Base-by-base conservation (phyloP, 2,329 filamentous ascomycete species). In the Aspergillus oerlinghausenensis region DNA sequence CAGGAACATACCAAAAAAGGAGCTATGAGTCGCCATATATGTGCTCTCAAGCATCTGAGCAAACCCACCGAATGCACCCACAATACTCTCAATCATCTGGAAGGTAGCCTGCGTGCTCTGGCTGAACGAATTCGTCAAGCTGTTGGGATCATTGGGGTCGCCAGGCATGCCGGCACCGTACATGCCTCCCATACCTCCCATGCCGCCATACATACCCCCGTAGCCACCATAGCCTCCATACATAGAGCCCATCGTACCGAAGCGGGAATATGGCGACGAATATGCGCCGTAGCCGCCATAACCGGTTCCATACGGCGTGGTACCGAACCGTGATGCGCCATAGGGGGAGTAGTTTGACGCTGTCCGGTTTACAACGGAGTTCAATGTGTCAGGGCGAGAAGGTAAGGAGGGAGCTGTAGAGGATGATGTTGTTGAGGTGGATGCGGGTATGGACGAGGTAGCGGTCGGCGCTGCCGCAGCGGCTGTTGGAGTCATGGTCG, bases 31-130 rank as follows among this genome's bases (percentile, higher is more conserved):
- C 29, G 95, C 94, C 95, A 99, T 99, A 69, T 97, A 99, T 10
- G 94, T 97, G 79, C 94, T 97, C 77, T 99, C 94, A 28, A 99
- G 82, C 94, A 99, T 99, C 79, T 99, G 94, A 11, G 95, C 91
- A 71, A 99, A 97, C 0, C 95, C 94, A 21, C 92, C 92, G 79
- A 99, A 99, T 2, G 94, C 92, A 25, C 91, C 90, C 14, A 99
- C 94, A 56, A 99, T 89, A 65, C 92, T 94, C 78, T 99, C 94
- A 52, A 99, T 91, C 82, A 99, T 91, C 80, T 97, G 94, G 71
- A 99, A 99, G 0, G 94, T 99, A 10, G 93, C 90, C 67, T 94
- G 90, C 0, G 95, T 99, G 79, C 89, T 94, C 74, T 96, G 92
- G 71, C 87, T 90, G 80, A 97, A 97, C 53, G 90, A 88, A 71